phyloP scores from a whole-genome alignment of 352 stramenopile species.

The Blastocystis sp. region DNA sequence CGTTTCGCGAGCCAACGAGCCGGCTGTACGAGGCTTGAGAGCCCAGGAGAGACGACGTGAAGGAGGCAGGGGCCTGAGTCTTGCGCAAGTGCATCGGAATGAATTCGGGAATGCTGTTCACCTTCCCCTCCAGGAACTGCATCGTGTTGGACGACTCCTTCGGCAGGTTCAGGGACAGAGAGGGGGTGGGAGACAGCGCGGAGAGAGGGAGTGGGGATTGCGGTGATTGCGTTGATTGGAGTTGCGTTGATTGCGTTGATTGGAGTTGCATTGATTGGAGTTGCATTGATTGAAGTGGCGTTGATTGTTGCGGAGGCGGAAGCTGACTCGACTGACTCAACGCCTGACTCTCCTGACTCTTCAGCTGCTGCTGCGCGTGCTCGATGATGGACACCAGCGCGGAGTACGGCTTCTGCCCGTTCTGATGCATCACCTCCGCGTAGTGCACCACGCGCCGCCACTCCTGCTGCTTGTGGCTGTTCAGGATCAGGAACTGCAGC shows the following conservation, averaged over 20 bases:
- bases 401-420: conserved; percentile 25
- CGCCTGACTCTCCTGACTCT: no score
- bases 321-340: no score
- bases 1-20: not conserved
- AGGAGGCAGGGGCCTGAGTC: not conserved
- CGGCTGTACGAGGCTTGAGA: not conserved
- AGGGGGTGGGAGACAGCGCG: no score
- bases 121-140: conserved; percentile 37
- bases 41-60: not conserved
- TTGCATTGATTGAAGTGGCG: no score
- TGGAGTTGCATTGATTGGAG: no score
- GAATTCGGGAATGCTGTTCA: conserved; percentile 47
- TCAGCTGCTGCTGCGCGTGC: not conserved
- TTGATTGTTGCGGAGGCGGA: no score
- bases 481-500: conserved; percentile 60
- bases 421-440: conserved; percentile 17
- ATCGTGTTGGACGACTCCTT: not conserved
- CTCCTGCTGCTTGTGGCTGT: conserved; percentile 1
- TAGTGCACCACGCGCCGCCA: conserved; percentile 38
- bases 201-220: no score
- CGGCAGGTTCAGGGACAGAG: no score
- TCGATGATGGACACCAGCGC: conserved; percentile 45
- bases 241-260: no score
- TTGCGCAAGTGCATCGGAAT: conserved; percentile 54
- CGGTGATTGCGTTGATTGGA: no score